Evolutionary conservation across 768 basidiomycete species (phyloP), one percentile per base, ranked within the genome.

Genomic region (Porphyrellus cyaneotinctus): DNA sequence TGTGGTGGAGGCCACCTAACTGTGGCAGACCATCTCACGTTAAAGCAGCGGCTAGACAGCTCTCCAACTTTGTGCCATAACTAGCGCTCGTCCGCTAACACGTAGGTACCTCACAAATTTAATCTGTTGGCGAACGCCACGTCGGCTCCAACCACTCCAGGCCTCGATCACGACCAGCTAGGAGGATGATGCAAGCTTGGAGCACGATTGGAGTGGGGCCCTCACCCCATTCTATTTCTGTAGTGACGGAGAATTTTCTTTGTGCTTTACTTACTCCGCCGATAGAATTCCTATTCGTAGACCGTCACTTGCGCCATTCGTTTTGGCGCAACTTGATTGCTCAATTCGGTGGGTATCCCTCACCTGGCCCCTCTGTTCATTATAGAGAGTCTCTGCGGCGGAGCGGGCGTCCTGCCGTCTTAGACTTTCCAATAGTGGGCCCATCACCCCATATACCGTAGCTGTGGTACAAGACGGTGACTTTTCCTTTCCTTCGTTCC

Each of bases 1-100:
- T 30, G 17, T 28, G n/a, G 30, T 41, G 26, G 23, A 32, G 18
- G 56, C 51, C 57, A 48, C 60, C 39, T 26, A 20, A 28, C 43
- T 31, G 30, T 44, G 14, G 41, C 41, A 17, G 13, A 28, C 9
- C 26, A n/a, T n/a, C n/a, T n/a, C n/a, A n/a, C n/a, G n/a, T n/a
- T n/a, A n/a, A n/a, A n/a, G n/a, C n/a, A n/a, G n/a, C n/a, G n/a
- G n/a, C n/a, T n/a, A n/a, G n/a, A n/a, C 38, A 17, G 28, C 26
- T 7, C 42, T 43, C 42, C 42, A 43, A n/a, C 14, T 5, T 30
- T 20, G 2, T 8, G 37, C 37, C 37, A 38, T 7, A 15, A 45
- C 44, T 8, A 8, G 18, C 31, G 43, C n/a, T 30, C 43, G n/a
- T 30, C 26, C 41, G 14, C 38, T 26, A 22, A 26, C n/a, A n/a